Percentiles rank a stretch among this genome's conserved stretches.
Evolutionary conservation across 2,329 filamentous ascomycete species (phyloP).

Genomic region (Cladosporium velox): DNA sequence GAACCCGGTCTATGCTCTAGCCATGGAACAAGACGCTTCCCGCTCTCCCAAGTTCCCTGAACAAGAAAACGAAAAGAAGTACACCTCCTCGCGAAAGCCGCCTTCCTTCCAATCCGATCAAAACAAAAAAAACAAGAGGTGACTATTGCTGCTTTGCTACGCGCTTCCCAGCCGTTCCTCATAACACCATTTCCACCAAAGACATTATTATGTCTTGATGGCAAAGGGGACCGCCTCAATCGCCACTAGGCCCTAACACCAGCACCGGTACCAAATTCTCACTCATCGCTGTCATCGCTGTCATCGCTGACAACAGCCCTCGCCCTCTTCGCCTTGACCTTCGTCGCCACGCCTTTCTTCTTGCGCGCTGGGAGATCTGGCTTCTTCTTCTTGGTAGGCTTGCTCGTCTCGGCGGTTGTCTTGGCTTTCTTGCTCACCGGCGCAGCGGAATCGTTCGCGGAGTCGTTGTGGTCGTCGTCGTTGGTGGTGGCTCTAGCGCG

Average conservation of each 20-base stretch:
- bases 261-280: too few relatives aligned
- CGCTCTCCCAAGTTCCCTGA: not conserved
- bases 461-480: not conserved
- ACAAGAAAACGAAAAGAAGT: not conserved
- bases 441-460: not conserved
- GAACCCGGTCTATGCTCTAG: not conserved
- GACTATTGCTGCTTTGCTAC: too few relatives aligned
- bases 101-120: not conserved
- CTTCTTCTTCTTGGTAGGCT: not conserved
- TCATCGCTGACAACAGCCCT: not conserved
- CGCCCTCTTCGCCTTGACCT: not conserved
- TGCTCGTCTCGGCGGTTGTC: too few relatives aligned
- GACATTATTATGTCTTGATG: not conserved
- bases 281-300: too few relatives aligned
- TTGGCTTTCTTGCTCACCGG: not conserved
- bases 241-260: too few relatives aligned
- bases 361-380: not conserved
- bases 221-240: too few relatives aligned
- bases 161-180: too few relatives aligned
- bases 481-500: not conserved
- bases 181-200: too few relatives aligned
- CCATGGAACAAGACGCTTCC: not conserved
- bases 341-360: constrained; percentile 9
- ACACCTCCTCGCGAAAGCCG: not conserved
- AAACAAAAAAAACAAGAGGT: not conserved